A percentile compares a stretch with the other conserved stretches of the same genome.
These are phyloP conservation scores for Petunia axillaris DNA, from an alignment of 257 asterid species.

Conservation along the genomic window DNA sequence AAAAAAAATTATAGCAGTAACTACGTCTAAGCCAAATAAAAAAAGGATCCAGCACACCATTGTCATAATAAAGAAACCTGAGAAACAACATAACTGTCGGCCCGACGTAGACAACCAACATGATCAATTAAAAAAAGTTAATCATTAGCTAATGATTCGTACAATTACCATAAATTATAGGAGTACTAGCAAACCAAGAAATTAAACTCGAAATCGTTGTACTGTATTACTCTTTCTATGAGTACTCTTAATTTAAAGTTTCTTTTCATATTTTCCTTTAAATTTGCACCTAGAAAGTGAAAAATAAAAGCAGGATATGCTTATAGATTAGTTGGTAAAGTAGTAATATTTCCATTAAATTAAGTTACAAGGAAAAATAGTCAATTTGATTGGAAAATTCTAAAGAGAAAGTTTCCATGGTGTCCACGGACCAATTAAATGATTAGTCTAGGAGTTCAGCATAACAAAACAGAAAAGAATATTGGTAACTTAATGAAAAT, in stretches of 20 bases:
- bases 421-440: no score
- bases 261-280: background rate
- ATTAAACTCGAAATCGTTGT: background rate
- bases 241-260: background rate
- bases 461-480: no score
- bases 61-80: slow-evolving; percentile 1
- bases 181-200: background rate
- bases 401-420: no score
- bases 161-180: slow-evolving; percentile 14
- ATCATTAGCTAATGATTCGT: background rate
- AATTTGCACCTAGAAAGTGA: background rate
- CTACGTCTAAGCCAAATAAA: slow-evolving; percentile 23
- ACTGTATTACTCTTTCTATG: background rate
- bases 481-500: no score
- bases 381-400: no score
- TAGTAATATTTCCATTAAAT: no score
- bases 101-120: slow-evolving; percentile 11
- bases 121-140: background rate
- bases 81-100: background rate
- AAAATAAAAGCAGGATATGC: no score
- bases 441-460: no score
- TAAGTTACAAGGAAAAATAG: no score
- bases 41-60: background rate
- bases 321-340: no score
- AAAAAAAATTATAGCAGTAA: background rate